Percentiles rank a stretch among this genome's conserved stretches.
Evolutionary conservation across 129 eudicot genomes (phyloP).

Genomic region (Lactuca saligna): DNA sequence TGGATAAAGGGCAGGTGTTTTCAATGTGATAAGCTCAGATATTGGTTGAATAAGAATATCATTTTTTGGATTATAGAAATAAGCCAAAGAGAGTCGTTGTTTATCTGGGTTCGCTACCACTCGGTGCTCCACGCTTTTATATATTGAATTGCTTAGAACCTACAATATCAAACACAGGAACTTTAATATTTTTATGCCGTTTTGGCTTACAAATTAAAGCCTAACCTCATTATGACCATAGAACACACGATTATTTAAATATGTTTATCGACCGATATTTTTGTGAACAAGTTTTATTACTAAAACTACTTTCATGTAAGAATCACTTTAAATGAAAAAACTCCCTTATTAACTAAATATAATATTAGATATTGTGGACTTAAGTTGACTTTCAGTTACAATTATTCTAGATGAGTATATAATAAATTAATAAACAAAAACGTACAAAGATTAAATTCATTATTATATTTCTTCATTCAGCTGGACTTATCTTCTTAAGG

Average conservation of each 20-base stretch:
- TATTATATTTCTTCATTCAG: no score
- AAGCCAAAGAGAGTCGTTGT: conserved; percentile 76
- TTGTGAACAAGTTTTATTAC: no score
- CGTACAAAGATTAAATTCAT: not conserved
- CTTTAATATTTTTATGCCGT: no score
- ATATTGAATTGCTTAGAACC: conserved; percentile 73
- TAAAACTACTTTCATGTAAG: no score
- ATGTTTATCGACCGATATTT: not conserved
- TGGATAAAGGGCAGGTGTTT: conserved; percentile 59
- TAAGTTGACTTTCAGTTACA: not conserved
- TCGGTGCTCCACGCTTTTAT: conserved; percentile 82
- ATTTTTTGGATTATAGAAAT: conserved; percentile 74
- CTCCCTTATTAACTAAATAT: not conserved
- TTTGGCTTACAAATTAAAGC: not conserved
- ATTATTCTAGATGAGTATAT: not conserved
- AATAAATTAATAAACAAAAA: not conserved
- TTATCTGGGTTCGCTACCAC: conserved; percentile 64
- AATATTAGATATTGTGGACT: not conserved
- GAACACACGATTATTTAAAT: not conserved
- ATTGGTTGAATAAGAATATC: conserved; percentile 63
- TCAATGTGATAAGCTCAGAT: conserved; percentile 48
- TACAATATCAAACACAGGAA: conserved; percentile 11
- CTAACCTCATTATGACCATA: not conserved
- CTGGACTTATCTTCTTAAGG: not conserved
- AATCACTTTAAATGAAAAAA: no score